Conservation (phyloP, 371 early-diverging fungal species). For the Choanephora cucurbitarum region DNA sequence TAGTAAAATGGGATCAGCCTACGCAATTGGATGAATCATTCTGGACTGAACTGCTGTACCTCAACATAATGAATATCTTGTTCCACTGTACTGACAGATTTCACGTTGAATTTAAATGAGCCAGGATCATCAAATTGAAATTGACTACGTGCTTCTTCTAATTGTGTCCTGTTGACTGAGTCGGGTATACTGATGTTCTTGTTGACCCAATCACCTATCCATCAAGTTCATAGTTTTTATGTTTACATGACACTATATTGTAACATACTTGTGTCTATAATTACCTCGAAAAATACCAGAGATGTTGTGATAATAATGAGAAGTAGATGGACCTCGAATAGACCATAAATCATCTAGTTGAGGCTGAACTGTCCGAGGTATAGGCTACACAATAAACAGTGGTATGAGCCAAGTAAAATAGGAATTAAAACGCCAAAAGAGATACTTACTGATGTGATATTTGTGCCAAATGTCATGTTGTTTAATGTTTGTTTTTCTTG, state of each 20-base stretch:
- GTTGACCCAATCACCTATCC: slow-evolving; percentile 46
- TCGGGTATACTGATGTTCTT: slow-evolving; percentile 34
- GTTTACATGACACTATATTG: slow-evolving; percentile 11
- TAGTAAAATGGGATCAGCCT: too few species aligned
- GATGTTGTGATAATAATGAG: slow-evolving; percentile 62
- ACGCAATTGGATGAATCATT: too few species aligned
- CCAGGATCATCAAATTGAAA: slow-evolving; percentile 37
- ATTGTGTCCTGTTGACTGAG: slow-evolving; percentile 30
- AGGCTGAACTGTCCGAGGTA: slow-evolving; percentile 33
- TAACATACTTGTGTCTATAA: neutral
- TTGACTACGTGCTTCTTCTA: slow-evolving; percentile 36
- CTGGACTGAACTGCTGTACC: too few species aligned
- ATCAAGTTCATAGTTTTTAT: neutral
- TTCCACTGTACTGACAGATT: slow-evolving; percentile 47
- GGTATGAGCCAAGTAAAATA: neutral
- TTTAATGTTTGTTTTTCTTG: slow-evolving; percentile 41
- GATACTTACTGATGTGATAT: slow-evolving; percentile 48
- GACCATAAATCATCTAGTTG: slow-evolving; percentile 37
- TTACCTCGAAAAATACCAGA: slow-evolving; percentile 66
- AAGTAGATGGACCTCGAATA: slow-evolving; percentile 24
- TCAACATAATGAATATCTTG: slow-evolving; percentile 55
- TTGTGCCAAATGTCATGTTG: slow-evolving; percentile 58
- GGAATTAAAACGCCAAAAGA: neutral
- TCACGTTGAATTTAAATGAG: slow-evolving; percentile 52
- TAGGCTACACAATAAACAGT: slow-evolving; percentile 33